Evolutionary conservation across 2,329 filamentous ascomycete genomes (phyloP), one percentile per base, ranked within the genome.

Genomic region (Cercospora citrullina): DNA sequence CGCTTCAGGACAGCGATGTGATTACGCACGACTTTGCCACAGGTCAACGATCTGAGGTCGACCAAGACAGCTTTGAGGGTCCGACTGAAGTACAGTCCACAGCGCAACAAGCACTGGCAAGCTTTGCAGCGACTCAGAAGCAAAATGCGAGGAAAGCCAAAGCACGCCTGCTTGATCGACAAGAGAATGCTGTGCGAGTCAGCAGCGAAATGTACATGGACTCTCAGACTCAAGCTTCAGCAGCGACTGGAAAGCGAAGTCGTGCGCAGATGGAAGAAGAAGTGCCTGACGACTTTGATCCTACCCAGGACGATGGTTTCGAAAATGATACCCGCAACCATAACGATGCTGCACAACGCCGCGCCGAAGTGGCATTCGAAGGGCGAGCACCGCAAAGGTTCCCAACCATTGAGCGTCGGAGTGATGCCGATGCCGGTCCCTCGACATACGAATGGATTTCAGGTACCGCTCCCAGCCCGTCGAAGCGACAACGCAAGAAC

Each of bases 221-320:
- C 12, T n/a, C 33, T 5, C 53, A 42, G 9, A 51, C 55, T 23
- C 58, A 55, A 21, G 28, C 66, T 4, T 16, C 28, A 9, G 31
- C 30, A 16, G 48, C 36, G 42, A 21, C 61, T 4, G 63, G 39
- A 28, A 68, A 68, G 57, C 66, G 62, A 14, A 65, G 30, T n/a
- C 62, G 48, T 42, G 30, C 30, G 31, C n/a, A 64, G 26, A 64
- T 64, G 62, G 62, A 64, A 16, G 62, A 64, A n/a, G 48, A 64
- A 21, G 18, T 21, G 9, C 48, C 51, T 6, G 66, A 67, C 0
- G 66, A 67, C 14, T 68, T 67, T 12, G 66, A 73, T 12, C 70
- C 76, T 0, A 77, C 77, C 8, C 77, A 80, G 58, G 81, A 83
- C 8, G 80, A 82, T 55, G 83, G 78, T 1, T 86, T 85, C 66